phyloP scores from a whole-genome alignment of 2,329 filamentous ascomycete genomes.

The Cordyceps farinosa region DNA sequence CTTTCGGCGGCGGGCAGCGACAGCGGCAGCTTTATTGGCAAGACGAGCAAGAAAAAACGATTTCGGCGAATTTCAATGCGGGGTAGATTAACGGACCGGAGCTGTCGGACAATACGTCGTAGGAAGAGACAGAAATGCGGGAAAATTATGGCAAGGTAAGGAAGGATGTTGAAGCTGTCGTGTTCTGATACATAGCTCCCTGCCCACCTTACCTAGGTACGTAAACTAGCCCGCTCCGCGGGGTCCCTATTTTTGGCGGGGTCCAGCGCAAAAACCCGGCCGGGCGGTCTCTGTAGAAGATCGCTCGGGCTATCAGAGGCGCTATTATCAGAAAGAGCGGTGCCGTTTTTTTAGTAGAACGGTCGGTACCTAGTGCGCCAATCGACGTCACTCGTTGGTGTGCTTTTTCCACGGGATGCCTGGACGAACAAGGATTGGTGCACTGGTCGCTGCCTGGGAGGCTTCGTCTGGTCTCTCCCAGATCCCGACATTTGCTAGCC shows the following conservation, averaged over 20 bases:
- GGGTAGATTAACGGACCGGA: too few species aligned
- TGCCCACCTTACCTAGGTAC: background rate
- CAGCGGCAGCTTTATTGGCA: too few species aligned
- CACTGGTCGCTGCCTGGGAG: background rate
- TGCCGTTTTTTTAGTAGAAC: background rate
- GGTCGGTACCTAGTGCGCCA: background rate
- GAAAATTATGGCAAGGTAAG: background rate
- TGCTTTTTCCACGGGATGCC: slow-evolving; percentile 1
- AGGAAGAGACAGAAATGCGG: too few species aligned
- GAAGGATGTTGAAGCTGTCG: background rate
- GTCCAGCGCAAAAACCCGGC: background rate
- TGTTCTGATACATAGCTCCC: background rate
- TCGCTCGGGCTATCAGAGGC: background rate
- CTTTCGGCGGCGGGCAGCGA: too few species aligned
- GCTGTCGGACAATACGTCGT: too few species aligned
- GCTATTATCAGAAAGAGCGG: background rate
- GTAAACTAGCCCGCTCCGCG: background rate
- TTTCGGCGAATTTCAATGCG: background rate
- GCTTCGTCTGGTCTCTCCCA: background rate
- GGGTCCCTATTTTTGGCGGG: slow-evolving; percentile 7
- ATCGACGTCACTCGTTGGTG: background rate
- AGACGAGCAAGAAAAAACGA: too few species aligned
- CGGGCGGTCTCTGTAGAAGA: background rate
- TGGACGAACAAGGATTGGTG: background rate
- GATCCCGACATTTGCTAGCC: background rate